Conservation (phyloP, 768 basidiomycete genomes). For the Suillus bovinus region DNA sequence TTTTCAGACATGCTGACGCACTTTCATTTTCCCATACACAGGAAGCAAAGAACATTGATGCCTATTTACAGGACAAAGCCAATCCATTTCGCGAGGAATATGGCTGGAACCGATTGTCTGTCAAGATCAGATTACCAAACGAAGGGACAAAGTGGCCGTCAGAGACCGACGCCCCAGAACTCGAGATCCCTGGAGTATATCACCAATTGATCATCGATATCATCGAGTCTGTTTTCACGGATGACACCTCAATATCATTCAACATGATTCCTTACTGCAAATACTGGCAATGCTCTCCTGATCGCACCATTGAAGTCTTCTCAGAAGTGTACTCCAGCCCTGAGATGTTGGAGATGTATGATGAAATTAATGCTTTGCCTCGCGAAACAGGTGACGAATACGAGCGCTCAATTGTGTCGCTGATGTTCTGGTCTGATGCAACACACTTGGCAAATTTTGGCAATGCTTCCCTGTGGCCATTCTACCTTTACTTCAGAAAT, state of each 20-base stretch:
- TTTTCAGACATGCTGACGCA: constrained; percentile 26
- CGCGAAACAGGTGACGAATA: too few relatives aligned
- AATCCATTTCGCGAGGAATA: constrained; percentile 14
- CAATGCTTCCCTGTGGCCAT: constrained; percentile 10
- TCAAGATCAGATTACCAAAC: constrained; percentile 17
- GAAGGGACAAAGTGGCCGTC: neutral
- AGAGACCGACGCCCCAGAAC: constrained; percentile 3
- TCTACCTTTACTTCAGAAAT: constrained; percentile 20
- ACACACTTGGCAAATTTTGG: too few relatives aligned
- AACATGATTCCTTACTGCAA: constrained; percentile 9
- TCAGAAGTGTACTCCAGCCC: constrained; percentile 4
- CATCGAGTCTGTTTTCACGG: constrained; percentile 1
- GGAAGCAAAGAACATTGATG: constrained; percentile 4
- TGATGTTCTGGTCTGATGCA: too few relatives aligned
- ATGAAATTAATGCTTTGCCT: neutral
- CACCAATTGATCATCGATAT: constrained; percentile 5
- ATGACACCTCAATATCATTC: neutral
- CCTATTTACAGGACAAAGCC: constrained; percentile 8
- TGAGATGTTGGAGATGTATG: neutral
- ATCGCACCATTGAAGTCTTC: neutral
- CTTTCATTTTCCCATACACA: constrained; percentile 16
- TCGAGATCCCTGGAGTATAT: neutral
- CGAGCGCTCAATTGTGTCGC: too few relatives aligned
- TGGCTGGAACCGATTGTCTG: constrained; percentile 22
- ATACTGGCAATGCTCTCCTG: neutral